These are phyloP conservation scores for Leonotis leonurus DNA, from an alignment of 257 asterid genomes.

Conservation along the genomic window DNA sequence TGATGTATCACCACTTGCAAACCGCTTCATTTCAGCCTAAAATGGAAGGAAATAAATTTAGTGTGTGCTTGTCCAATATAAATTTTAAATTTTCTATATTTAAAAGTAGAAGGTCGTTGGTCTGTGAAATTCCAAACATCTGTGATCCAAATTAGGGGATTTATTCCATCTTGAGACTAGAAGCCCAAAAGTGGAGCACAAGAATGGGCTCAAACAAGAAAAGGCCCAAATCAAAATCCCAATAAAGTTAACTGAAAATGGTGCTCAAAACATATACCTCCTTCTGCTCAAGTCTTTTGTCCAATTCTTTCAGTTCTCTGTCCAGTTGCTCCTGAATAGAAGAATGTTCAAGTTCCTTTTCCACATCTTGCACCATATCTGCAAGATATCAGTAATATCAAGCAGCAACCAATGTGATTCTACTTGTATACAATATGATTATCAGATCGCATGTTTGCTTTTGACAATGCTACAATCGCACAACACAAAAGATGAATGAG, in stretches of 20 bases:
- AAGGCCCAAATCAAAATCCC: too few relatives aligned
- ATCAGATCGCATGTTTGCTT: not conserved
- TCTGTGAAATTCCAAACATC: too few relatives aligned
- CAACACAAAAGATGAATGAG: not conserved
- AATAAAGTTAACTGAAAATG: not conserved
- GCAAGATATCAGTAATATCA: conserved; percentile 18
- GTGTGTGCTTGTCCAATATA: not conserved
- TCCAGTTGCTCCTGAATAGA: conserved; percentile 88
- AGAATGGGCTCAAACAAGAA: too few relatives aligned
- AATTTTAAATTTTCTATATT: too few relatives aligned
- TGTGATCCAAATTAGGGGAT: too few relatives aligned
- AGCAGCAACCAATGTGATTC: not conserved
- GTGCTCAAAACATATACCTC: conserved; percentile 50
- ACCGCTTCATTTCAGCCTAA: conserved; percentile 94
- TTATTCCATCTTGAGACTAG: too few relatives aligned
- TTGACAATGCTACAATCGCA: not conserved
- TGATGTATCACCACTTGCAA: conserved; percentile 57
- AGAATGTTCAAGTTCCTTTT: conserved; percentile 83
- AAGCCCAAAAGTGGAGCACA: too few relatives aligned
- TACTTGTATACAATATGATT: not conserved
- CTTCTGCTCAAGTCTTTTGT: conserved; percentile 78
- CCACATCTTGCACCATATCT: conserved; percentile 71
- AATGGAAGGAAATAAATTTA: conserved; percentile 4
- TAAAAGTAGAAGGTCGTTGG: too few relatives aligned
- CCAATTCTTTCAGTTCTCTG: conserved; percentile 80